Base-by-base conservation (phyloP, 2,329 filamentous ascomycete genomes). In the Verticillium klebahnii region DNA sequence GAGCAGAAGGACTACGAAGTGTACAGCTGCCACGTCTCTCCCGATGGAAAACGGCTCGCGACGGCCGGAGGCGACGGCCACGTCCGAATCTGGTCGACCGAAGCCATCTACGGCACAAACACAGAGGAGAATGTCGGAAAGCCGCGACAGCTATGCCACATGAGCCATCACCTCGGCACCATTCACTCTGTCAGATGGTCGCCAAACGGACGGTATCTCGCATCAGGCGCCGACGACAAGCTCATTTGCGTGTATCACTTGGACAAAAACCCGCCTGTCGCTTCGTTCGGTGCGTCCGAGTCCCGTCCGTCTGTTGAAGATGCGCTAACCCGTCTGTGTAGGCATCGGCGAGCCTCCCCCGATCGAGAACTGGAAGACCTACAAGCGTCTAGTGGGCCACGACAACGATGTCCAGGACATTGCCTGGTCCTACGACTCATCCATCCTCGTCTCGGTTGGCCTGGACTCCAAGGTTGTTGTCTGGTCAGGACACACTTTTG, bases 1-100 rank as follows among this genome's bases (percentile, higher is more conserved):
- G 95, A 99, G 80, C 92, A 96, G 75, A 98, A 97, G 74, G 93
- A 98, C 74, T 96, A 96, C 73, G 95, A 99, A 78, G 94, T 98
- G 67, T 99, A 98, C 80, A 97, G 92, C 79, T 98, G 94, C 76
- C 92, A 98, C 82, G 88, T 99, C 67, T 99, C 95, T 32, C 92
- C 95, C 15, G 95, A 99, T 78, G 95, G 94, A 67, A 89, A 88
- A 72, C 88, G 95, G 67, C 85, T 99, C 62, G 95, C 94, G 57
- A 98, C 95, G 23, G 95, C 94, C 65, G 95, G 93, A 70, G 94
- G 95, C 84, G 95, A 99, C 82, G 94, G 95, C 72, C 92, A 97
- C 75, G 95, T 99, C 64, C 90, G 96, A 66, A 91, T 99, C 69
- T 99, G 95, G 95, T 97, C 94, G 25, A 97, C 92, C 62, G 94